Evolutionary conservation across 2,329 filamentous ascomycete genomes (phyloP), one percentile per base, ranked within the genome.

Genomic region (Aspergillus thermomutatus): DNA sequence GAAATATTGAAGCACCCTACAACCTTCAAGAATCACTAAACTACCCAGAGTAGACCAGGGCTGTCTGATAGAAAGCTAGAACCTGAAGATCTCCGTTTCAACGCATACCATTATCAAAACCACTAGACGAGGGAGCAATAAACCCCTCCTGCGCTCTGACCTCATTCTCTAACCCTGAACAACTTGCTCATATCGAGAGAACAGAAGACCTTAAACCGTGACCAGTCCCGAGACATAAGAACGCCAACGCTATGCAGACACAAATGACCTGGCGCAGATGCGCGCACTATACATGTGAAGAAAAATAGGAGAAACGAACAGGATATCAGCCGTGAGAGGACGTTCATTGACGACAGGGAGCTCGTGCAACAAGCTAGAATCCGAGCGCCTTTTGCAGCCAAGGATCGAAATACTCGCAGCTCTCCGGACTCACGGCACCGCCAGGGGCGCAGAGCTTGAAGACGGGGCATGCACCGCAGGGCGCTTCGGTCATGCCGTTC

Each of bases 361-460:
- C 3, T 37, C 19, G 26, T 17, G 34, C 53, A 25, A 45, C 43
- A 28, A 40, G 21, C 70, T 57, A 76, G 48, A 75, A 75, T 19
- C 67, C 69, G 28, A 76, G 66, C 9, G 69, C 66, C 59, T 68
- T 72, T 53, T 68, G 82, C 48, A 97, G 75, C 94, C 94, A 99
- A 52, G 87, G 84, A 61, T 89, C 84, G 69, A 96, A 97, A 71
- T 99, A 99, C 53, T 91, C 88, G 74, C 94, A 99, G 51, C 89
- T 96, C 62, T 86, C 88, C 0, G 93, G 91, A 67, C 88, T 95
- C 23, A 99, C 91, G 0, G 92, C 91, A 0, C 93, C 93, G 6
- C 91, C 92, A 59, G 96, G 91, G 63, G 91, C 89, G 71, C 94
- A 99, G 1, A 97, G 82, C 56, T 94, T 89, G 71, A 96, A 96